Percentiles rank a stretch among this genome's conserved stretches.
Conservation (phyloP, 2,329 filamentous ascomycete genomes). For the Microcera coccophila region DNA sequence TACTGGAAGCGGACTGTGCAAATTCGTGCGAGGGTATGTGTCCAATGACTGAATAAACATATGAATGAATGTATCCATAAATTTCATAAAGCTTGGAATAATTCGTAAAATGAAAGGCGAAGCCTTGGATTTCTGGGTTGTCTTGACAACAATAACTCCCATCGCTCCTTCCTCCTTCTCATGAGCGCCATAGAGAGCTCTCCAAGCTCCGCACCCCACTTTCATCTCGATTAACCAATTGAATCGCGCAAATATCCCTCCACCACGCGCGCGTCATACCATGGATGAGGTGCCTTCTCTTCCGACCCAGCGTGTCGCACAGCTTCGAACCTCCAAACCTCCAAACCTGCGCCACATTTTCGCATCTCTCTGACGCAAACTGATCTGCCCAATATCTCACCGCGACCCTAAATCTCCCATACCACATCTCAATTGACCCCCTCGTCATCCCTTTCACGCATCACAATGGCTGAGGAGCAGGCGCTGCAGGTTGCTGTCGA, state of each 20-base stretch:
- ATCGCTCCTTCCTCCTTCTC: not conserved
- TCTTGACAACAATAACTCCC: not conserved
- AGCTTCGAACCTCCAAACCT: conserved; percentile 1
- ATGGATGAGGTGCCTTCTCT: not conserved
- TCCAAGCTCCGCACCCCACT: not conserved
- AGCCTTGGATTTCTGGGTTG: no score
- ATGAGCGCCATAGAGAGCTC: not conserved
- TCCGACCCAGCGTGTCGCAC: not conserved
- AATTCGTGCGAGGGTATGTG: no score
- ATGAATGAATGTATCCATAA: no score
- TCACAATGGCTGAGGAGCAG: conserved; percentile 32
- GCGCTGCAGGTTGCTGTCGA: conserved; percentile 15
- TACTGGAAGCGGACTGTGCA: no score
- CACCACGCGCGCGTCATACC: conserved; percentile 4
- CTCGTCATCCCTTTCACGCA: not conserved
- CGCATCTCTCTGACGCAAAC: conserved; percentile 1
- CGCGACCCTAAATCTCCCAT: conserved; percentile 3
- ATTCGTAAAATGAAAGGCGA: not conserved
- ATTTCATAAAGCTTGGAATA: no score
- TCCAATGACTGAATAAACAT: no score
- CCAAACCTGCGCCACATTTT: not conserved
- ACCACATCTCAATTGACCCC: conserved; percentile 2
- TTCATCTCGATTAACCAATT: not conserved
- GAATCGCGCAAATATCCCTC: conserved; percentile 13
- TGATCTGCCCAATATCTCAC: conserved; percentile 10